Evolutionary conservation across 768 basidiomycete species (phyloP).

Genomic region (Pleurotus djamor): DNA sequence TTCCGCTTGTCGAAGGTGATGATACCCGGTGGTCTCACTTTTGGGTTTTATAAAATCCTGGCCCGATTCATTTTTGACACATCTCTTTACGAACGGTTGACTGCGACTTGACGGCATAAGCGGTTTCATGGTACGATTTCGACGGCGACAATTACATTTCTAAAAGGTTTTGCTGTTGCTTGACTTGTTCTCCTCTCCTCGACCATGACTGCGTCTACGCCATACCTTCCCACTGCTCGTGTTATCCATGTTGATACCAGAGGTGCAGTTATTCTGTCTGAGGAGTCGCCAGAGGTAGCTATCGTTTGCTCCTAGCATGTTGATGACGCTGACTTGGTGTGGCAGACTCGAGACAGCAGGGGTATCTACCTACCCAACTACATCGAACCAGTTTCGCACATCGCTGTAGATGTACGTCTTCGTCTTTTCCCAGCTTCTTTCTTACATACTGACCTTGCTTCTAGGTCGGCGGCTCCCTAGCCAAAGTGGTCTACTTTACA

Average conservation of each 20-base stretch:
- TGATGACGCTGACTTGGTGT: constrained; percentile 10
- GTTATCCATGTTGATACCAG: constrained; percentile 95
- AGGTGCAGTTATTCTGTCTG: constrained; percentile 89
- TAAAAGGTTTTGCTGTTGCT: constrained; percentile 2
- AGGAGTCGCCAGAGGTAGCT: constrained; percentile 89
- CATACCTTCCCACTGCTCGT: constrained; percentile 76
- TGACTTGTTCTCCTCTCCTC: neutral
- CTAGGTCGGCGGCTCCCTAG: constrained; percentile 94
- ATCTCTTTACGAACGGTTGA: too few relatives aligned
- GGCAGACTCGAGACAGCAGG: constrained; percentile 86
- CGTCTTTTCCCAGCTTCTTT: too few relatives aligned
- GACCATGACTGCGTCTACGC: constrained; percentile 38
- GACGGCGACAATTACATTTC: neutral
- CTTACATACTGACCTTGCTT: constrained; percentile 10
- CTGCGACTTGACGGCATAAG: neutral
- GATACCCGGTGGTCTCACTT: constrained; percentile 1
- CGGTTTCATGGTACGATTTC: constrained; percentile 4
- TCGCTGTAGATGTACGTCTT: constrained; percentile 92
- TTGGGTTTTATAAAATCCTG: too few relatives aligned
- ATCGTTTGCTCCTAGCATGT: constrained; percentile 19
- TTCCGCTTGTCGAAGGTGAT: neutral
- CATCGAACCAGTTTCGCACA: constrained; percentile 96
- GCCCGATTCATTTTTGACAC: too few relatives aligned
- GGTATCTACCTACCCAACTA: constrained; percentile 98
- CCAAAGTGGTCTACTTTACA: constrained; percentile 98